Percentiles rank a stretch among this genome's conserved stretches.
These are phyloP conservation scores for Hordeum vulgare DNA, from an alignment of 176 grass and related monocot species.

Conservation along the genomic window DNA sequence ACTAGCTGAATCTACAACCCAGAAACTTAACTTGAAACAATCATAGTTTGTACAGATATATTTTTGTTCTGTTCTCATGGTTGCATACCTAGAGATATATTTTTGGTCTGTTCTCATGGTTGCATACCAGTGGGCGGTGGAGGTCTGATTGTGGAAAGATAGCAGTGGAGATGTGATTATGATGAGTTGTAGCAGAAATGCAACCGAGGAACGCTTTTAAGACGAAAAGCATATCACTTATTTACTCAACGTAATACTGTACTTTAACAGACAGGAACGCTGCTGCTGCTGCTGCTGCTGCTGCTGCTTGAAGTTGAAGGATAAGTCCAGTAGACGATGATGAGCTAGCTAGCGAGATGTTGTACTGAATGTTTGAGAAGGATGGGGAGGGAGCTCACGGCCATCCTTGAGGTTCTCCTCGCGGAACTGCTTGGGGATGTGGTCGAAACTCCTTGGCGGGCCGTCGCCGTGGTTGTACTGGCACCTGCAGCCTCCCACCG, in stretches of 20 bases:
- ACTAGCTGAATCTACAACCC: neutral
- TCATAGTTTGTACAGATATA: neutral
- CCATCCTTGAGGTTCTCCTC: slow-evolving; percentile 81
- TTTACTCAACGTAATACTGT: neutral
- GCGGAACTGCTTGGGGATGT: slow-evolving; percentile 78
- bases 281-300: neutral
- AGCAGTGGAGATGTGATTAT: too few relatives aligned
- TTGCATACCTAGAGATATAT: too few relatives aligned
- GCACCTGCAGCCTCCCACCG: slow-evolving; percentile 10
- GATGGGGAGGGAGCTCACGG: slow-evolving; percentile 29
- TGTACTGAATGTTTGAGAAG: neutral
- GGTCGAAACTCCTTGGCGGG: slow-evolving; percentile 45
- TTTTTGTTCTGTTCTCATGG: neutral
- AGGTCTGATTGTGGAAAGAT: too few relatives aligned
- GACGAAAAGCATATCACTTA: neutral
- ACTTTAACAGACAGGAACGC: neutral
- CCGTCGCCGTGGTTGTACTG: slow-evolving; percentile 29
- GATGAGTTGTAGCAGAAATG: neutral
- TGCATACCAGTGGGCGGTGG: too few relatives aligned
- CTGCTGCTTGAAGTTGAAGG: too few relatives aligned
- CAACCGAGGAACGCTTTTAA: neutral
- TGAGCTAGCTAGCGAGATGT: neutral
- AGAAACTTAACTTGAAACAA: neutral
- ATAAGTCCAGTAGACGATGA: neutral
- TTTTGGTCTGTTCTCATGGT: too few relatives aligned